Conservation (phyloP, 1,284 basidiomycete species). For the Trichosporon coremiiforme region DNA sequence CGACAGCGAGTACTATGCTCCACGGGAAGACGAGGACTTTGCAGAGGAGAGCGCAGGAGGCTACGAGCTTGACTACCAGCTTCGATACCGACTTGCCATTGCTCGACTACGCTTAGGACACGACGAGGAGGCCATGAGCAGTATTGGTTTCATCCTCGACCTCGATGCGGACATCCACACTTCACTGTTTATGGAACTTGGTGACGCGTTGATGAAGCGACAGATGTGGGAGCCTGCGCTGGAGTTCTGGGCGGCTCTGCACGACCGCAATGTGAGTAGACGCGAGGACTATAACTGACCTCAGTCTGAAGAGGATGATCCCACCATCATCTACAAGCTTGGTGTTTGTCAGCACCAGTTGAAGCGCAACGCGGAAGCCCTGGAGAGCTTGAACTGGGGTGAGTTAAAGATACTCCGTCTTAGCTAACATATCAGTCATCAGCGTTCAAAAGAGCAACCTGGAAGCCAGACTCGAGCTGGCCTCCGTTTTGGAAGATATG, state of each 20-base stretch:
- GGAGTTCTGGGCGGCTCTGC: constrained; percentile 74
- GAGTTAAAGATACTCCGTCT: constrained; percentile 35
- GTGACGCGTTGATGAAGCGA: constrained; percentile 76
- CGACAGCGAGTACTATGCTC: constrained; percentile 81
- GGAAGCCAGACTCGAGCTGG: constrained; percentile 83
- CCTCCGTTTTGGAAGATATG: constrained; percentile 78
- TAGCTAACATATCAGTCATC: constrained; percentile 62
- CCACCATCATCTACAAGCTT: constrained; percentile 58
- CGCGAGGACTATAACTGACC: neutral
- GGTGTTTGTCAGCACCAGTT: constrained; percentile 73
- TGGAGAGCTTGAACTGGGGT: constrained; percentile 82
- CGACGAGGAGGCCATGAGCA: constrained; percentile 75
- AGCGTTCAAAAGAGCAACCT: constrained; percentile 71
- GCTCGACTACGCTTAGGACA: constrained; percentile 80
- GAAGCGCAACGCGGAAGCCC: constrained; percentile 71
- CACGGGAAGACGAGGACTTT: constrained; percentile 41
- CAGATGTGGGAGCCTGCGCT: constrained; percentile 73
- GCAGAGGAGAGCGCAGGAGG: constrained; percentile 34
- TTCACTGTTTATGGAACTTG: constrained; percentile 76
- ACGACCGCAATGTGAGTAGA: constrained; percentile 60
- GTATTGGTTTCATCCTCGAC: constrained; percentile 67
- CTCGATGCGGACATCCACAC: constrained; percentile 75
- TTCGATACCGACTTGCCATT: constrained; percentile 82
- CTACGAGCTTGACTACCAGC: constrained; percentile 73
- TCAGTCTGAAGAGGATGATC: constrained; percentile 32